These are phyloP conservation scores for Serendipita sp. DNA, from an alignment of 768 basidiomycete genomes.

Conservation along the genomic window DNA sequence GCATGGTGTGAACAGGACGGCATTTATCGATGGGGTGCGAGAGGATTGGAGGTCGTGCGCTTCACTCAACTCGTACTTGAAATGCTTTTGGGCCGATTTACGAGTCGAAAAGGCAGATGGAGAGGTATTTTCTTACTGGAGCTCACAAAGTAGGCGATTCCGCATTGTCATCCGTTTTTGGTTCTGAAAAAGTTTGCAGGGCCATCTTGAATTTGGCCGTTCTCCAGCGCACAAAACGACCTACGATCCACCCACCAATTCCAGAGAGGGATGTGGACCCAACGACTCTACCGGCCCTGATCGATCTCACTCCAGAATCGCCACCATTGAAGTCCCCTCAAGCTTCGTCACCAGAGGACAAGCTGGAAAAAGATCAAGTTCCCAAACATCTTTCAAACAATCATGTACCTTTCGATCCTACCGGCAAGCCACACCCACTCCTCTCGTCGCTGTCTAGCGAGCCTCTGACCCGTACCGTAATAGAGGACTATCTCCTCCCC, in stretches of 20 bases:
- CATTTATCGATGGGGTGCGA: slow-evolving; percentile 64
- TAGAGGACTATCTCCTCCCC: slow-evolving; percentile 70
- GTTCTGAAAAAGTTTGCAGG: slow-evolving; percentile 27
- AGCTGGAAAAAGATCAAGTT: slow-evolving; percentile 21
- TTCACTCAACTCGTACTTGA: slow-evolving; percentile 78
- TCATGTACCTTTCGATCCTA: slow-evolving; percentile 36
- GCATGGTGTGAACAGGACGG: slow-evolving; percentile 61
- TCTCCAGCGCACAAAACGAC: slow-evolving; percentile 57
- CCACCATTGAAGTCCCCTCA: slow-evolving; percentile 1
- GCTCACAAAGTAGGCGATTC: slow-evolving; percentile 55
- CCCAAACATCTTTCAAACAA: slow-evolving; percentile 77
- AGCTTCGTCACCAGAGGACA: neutral
- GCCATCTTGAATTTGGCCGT: slow-evolving; percentile 58
- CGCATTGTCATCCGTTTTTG: neutral
- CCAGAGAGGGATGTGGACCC: slow-evolving; percentile 84
- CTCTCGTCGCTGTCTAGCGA: slow-evolving; percentile 18
- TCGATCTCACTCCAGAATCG: slow-evolving; percentile 28
- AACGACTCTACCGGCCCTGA: slow-evolving; percentile 36
- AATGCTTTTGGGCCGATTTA: slow-evolving; percentile 67
- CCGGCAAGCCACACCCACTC: slow-evolving; percentile 33
- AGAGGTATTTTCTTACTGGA: slow-evolving; percentile 64
- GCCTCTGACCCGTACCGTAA: slow-evolving; percentile 24
- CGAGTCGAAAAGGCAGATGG: slow-evolving; percentile 52
- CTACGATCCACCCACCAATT: slow-evolving; percentile 59
- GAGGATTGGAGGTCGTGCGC: slow-evolving; percentile 57